These are phyloP conservation scores for Chlamydomonas sp. DNA, from an alignment of 139 green algal species.

Conservation along the genomic window DNA sequence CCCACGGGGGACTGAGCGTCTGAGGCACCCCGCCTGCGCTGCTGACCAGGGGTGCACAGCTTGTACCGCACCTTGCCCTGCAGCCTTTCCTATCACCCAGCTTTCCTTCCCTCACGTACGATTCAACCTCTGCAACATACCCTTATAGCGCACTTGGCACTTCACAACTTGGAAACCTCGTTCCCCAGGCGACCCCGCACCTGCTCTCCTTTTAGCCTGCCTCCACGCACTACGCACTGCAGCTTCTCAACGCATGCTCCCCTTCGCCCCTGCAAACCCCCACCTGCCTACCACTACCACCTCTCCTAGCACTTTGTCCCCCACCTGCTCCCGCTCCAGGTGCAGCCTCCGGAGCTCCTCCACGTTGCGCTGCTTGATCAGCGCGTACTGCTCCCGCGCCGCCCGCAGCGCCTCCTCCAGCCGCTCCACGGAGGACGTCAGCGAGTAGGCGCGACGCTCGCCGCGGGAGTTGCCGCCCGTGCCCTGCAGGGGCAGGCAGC, in stretches of 20 bases:
- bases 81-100: too few relatives aligned
- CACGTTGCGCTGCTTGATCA: conserved; percentile 59
- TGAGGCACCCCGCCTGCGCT: too few relatives aligned
- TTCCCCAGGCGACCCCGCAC: not conserved
- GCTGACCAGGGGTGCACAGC: too few relatives aligned
- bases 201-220: not conserved
- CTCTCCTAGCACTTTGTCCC: not conserved
- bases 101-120: not conserved
- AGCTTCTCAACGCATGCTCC: not conserved
- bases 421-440: conserved; percentile 12
- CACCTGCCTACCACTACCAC: not conserved
- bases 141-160: not conserved
- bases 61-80: too few relatives aligned
- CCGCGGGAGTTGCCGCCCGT: not conserved
- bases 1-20: too few relatives aligned
- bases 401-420: conserved; percentile 45
- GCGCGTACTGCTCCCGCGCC: conserved; percentile 32
- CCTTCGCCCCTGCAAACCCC: not conserved
- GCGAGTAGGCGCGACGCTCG: conserved; percentile 21
- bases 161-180: not conserved
- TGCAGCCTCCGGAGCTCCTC: conserved; percentile 44
- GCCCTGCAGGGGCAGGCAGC: not conserved
- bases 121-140: not conserved
- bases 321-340: not conserved
- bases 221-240: not conserved